Conservation (phyloP, 2,329 filamentous ascomycete species). For the Ophiostoma populinum region DNA sequence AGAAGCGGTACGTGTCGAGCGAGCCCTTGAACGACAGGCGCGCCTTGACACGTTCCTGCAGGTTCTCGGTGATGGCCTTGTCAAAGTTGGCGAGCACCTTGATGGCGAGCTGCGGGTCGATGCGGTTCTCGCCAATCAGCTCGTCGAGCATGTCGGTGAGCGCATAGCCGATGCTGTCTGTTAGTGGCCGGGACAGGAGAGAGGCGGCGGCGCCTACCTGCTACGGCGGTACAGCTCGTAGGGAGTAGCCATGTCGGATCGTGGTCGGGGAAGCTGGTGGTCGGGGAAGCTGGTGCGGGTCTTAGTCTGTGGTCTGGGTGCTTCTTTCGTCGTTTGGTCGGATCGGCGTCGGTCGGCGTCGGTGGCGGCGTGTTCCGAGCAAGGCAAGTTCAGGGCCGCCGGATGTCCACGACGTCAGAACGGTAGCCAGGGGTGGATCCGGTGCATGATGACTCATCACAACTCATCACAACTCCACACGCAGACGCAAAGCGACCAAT, state of each 20-base stretch:
- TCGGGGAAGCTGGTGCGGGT: no score
- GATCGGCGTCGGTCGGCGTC: no score
- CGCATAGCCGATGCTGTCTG: slow-evolving; percentile 65
- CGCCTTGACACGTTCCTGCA: slow-evolving; percentile 84
- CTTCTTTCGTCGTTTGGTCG: no score
- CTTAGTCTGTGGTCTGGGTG: no score
- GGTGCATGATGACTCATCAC: no score
- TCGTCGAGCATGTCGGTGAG: slow-evolving; percentile 95
- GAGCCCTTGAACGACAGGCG: slow-evolving; percentile 95
- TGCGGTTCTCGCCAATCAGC: slow-evolving; percentile 82
- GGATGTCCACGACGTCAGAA: no score
- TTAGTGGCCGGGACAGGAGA: no score
- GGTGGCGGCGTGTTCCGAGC: no score
- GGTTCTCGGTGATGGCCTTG: slow-evolving; percentile 74
- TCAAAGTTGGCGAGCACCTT: slow-evolving; percentile 96
- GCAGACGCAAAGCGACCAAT: neutral
- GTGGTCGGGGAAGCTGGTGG: no score
- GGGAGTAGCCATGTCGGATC: slow-evolving; percentile 23
- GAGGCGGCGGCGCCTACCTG: slow-evolving; percentile 60
- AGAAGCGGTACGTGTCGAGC: slow-evolving; percentile 96
- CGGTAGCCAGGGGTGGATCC: no score
- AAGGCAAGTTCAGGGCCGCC: no score
- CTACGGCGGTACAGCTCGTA: slow-evolving; percentile 98
- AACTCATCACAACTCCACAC: no score
- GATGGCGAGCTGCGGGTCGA: slow-evolving; percentile 97